Percentiles rank a stretch among this genome's conserved stretches.
These are phyloP conservation scores for Exophiala lecanii-corni DNA, from an alignment of 2,329 filamentous ascomycete species.

Conservation along the genomic window DNA sequence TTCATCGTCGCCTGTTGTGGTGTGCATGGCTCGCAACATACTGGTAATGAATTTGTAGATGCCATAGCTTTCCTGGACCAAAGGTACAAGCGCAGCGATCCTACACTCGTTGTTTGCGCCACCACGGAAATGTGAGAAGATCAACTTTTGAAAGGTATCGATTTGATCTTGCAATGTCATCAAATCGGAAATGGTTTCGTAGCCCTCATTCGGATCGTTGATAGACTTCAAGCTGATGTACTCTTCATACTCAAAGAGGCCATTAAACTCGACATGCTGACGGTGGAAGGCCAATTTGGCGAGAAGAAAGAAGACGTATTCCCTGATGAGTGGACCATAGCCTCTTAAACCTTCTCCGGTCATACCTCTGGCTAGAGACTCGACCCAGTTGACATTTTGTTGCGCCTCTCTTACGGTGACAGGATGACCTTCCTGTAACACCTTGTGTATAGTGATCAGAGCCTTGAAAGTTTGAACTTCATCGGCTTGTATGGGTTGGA, in stretches of 20 bases:
- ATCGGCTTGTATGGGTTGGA: slow-evolving; percentile 92
- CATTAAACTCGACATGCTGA: slow-evolving; percentile 96
- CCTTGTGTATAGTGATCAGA: slow-evolving; percentile 94
- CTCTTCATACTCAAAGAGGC: slow-evolving; percentile 96
- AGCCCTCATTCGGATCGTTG: slow-evolving; percentile 96
- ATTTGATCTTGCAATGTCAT: slow-evolving; percentile 98
- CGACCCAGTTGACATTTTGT: slow-evolving; percentile 82
- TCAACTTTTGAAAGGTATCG: slow-evolving; percentile 95
- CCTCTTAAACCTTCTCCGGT: slow-evolving; percentile 76
- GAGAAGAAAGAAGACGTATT: slow-evolving; percentile 94
- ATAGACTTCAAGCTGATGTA: slow-evolving; percentile 97
- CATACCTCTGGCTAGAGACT: slow-evolving; percentile 81
- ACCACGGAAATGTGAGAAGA: slow-evolving; percentile 92
- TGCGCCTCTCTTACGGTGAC: slow-evolving; percentile 83
- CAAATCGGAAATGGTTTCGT: slow-evolving; percentile 92
- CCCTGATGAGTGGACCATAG: slow-evolving; percentile 86
- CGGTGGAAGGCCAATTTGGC: slow-evolving; percentile 96
- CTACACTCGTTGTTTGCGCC: slow-evolving; percentile 94
- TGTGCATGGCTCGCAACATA: slow-evolving; percentile 98
- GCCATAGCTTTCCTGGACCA: slow-evolving; percentile 96
- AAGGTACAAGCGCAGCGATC: slow-evolving; percentile 85
- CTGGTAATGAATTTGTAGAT: slow-evolving; percentile 99
- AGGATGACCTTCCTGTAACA: slow-evolving; percentile 93
- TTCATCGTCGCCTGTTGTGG: slow-evolving; percentile 88
- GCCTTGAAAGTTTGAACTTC: slow-evolving; percentile 99